Conservation (phyloP, 345 rosid genomes). For the Eucalyptus melliodora region DNA sequence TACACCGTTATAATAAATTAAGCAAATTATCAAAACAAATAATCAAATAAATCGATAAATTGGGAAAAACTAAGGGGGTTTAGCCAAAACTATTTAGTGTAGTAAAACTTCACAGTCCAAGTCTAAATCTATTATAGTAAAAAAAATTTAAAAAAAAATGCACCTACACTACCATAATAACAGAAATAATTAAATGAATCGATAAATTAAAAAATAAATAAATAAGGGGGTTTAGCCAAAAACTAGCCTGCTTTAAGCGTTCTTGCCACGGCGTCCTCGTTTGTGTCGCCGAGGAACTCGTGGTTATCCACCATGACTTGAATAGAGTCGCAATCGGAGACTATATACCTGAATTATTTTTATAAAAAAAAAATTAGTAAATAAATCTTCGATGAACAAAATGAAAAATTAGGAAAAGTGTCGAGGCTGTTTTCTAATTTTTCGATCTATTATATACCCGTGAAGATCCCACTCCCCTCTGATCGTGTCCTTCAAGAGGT, state of each 20-base stretch:
- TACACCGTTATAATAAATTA: not conserved
- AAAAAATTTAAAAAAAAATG: too few relatives aligned
- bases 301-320: constrained; percentile 32
- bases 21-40: not conserved
- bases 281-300: constrained; percentile 23
- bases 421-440: not conserved
- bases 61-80: not conserved
- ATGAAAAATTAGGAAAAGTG: not conserved
- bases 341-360: constrained; percentile 26
- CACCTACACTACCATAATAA: too few relatives aligned
- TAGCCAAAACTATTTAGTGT: not conserved
- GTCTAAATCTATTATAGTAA: too few relatives aligned
- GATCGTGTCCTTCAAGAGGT: constrained; percentile 13
- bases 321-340: constrained; percentile 44
- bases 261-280: constrained; percentile 45
- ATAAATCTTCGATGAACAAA: not conserved
- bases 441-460: constrained; percentile 10
- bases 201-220: not conserved
- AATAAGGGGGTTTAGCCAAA: not conserved
- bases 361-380: too few relatives aligned
- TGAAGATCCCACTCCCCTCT: constrained; percentile 43
- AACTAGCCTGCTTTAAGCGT: constrained; percentile 37
- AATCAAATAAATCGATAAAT: not conserved
- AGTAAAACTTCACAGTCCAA: too few relatives aligned
- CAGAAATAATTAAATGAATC: too few relatives aligned